Conservation (phyloP, 139 green algal species). For the Picochlorum sp. region DNA sequence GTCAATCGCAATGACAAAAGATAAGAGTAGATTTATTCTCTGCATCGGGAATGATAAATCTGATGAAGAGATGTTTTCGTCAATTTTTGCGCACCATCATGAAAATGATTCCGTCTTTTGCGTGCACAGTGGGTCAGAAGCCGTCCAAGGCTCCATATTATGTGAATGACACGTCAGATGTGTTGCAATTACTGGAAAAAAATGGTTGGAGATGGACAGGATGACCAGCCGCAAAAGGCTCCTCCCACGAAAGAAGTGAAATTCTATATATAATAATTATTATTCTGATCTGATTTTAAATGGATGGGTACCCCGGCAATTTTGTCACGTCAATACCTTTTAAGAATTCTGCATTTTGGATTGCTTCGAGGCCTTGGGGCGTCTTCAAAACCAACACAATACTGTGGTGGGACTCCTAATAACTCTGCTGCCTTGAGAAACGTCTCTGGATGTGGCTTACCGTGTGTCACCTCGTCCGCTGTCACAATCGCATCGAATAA, state of each 20-base stretch:
- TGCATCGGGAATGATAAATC: constrained; percentile 94
- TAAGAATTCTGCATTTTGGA: constrained; percentile 28
- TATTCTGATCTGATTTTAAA: background rate
- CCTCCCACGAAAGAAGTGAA: background rate
- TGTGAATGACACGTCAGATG: constrained; percentile 85
- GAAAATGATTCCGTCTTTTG: constrained; percentile 77
- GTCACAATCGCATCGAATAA: constrained; percentile 27
- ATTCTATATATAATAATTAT: constrained; percentile 4
- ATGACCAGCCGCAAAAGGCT: background rate
- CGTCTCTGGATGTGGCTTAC: constrained; percentile 40
- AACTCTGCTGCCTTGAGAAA: constrained; percentile 33
- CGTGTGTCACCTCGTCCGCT: constrained; percentile 27
- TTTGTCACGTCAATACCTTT: constrained; percentile 32
- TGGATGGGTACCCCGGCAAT: constrained; percentile 16
- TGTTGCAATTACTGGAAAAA: constrained; percentile 49
- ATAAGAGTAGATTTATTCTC: constrained; percentile 79
- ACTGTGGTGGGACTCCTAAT: constrained; percentile 27
- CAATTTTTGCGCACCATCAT: constrained; percentile 43
- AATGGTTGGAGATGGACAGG: background rate
- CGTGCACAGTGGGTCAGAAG: constrained; percentile 93
- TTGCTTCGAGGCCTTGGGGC: constrained; percentile 28
- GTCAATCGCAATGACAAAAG: constrained; percentile 40
- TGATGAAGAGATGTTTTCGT: constrained; percentile 98
- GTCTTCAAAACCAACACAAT: constrained; percentile 42
- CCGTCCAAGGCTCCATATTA: constrained; percentile 91